Base-by-base conservation (phyloP, 2,329 filamentous ascomycete genomes). In the Phyllosticta citriasiana region DNA sequence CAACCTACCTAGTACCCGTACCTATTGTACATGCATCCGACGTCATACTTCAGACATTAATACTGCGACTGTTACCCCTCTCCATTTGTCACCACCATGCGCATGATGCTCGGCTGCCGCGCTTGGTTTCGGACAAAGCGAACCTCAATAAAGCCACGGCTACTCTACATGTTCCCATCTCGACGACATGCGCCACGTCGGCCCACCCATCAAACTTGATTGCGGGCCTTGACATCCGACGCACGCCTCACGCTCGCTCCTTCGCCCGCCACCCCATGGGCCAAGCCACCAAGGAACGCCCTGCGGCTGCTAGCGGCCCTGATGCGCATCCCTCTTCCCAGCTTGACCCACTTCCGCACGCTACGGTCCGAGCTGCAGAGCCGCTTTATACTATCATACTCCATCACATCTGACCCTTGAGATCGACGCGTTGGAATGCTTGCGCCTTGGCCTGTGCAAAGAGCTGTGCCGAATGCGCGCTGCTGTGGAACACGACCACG, bases 341-440 rank as follows among this genome's bases (percentile, higher is more conserved):
- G 40, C 40, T 47, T n/a, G 40, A 47, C 16, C 40, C 40, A 47
- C 40, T 47, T 47, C 40, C 40, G 40, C 40, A n/a, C 40, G 40
- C 40, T 47, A 47, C 40, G 40, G 40, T 47, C 40, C 40, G 40
- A 47, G 40, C 40, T 47, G 40, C 40, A 47, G 40, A 47, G 40
- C 40, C 40, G 40, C 53, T 54, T 19, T 19, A 27, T 27, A 25
- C 22, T 27, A 53, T 50, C 53, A 33, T 57, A 57, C 27, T 30
- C 47, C 55, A 55, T 87, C 79, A 94, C 72, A 97, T 96, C 78
- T 97, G 93, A 71, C 93, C 92, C 79, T 97, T 97, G 80, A 97
- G 95, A 78, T 97, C 92, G 80, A 97, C 88, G 72, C 86, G 87
- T 71, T 85, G 83, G 76, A 96, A 95, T 56, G 93, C 93, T 64